Base-by-base conservation (phyloP, 345 rosid genomes). In the Aurinia saxatilis region DNA sequence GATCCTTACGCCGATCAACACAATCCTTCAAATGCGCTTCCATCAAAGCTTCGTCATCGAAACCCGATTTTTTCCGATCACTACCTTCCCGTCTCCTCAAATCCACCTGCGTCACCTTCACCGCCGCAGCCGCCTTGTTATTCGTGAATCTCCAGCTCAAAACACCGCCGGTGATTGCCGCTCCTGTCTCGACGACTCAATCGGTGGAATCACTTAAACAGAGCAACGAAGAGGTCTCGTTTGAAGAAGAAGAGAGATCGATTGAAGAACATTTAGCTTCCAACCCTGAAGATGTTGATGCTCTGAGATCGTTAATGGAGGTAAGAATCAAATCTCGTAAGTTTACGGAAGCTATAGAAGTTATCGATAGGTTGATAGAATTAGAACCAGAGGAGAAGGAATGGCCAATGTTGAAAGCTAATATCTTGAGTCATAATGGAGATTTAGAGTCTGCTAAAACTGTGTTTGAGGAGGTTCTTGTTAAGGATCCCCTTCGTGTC, bases 361-460 rank as follows among this genome's bases (percentile, higher is more conserved):
- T 78, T 18, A 72, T 92, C 23, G 77, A 82, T 65, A 78, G 88
- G 12, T 66, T 91, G 73, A 86, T 88, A 7, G 81, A 78, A 41
- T 67, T 88, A 7, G 92, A 92, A 63, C 96, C 98, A 2, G 65
- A 79, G 5, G 98, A 92, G 53, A 56, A 68, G 6, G 96, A 92
- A 53, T 89, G 93, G 95, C 81, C 82, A 1, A 40, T 89, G 66
- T 63, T 92, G 40, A 89, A 81, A 73, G 84, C 83, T 2, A 89
- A 87, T 66, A 71, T 89, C 34, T 75, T 71, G 40, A 73, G 67
- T 65, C 78, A 74, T 73, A 65, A 81, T 18, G 96, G 95, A 13
- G 91, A 92, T 46, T 72, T 67, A 29, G 85, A 82, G 9, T 42
- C 75, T 1, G 96, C 96, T 1, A 82, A 75, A 17, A 55, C 21